phyloP scores from a whole-genome alignment of 2,329 filamentous ascomycete species.

The Aspergillus sp. region DNA sequence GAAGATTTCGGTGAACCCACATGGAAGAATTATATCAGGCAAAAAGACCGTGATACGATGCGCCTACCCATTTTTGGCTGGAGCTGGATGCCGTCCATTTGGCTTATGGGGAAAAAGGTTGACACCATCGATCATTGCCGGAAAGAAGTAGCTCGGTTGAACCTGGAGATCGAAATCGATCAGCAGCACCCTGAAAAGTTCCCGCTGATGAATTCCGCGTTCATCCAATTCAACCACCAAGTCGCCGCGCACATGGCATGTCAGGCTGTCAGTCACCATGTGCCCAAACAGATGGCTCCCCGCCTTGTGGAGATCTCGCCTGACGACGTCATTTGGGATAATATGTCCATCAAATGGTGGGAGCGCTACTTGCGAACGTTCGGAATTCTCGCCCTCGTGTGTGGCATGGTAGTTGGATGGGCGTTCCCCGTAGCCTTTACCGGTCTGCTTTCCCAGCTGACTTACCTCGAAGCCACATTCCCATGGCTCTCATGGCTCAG shows the following conservation, averaged over 20 bases:
- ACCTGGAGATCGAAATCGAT: conserved; percentile 84
- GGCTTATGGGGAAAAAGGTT: conserved; percentile 76
- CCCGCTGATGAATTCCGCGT: conserved; percentile 89
- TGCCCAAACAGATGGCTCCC: conserved; percentile 89
- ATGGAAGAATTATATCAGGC: conserved; percentile 77
- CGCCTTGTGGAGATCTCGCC: conserved; percentile 89
- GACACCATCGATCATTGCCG: conserved; percentile 92
- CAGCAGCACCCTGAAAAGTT: conserved; percentile 79
- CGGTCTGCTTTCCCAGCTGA: conserved; percentile 69
- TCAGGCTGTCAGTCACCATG: conserved; percentile 80
- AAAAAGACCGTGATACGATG: conserved; percentile 77
- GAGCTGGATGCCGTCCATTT: conserved; percentile 69
- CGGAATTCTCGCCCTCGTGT: conserved; percentile 57
- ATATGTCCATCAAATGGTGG: conserved; percentile 96
- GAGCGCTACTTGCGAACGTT: conserved; percentile 67
- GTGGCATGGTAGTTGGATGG: conserved; percentile 77
- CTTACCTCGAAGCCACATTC: conserved; percentile 57
- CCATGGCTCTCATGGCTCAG: conserved; percentile 64
- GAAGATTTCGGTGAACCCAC: conserved; percentile 56
- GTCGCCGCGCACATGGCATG: conserved; percentile 97
- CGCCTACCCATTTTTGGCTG: conserved; percentile 56
- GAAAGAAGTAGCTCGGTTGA: conserved; percentile 74
- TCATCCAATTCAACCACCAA: conserved; percentile 97
- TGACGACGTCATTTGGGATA: conserved; percentile 89
- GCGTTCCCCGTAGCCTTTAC: conserved; percentile 85